Conservation (phyloP, 2,329 filamentous ascomycete species). For the Fusarium coffeatum region DNA sequence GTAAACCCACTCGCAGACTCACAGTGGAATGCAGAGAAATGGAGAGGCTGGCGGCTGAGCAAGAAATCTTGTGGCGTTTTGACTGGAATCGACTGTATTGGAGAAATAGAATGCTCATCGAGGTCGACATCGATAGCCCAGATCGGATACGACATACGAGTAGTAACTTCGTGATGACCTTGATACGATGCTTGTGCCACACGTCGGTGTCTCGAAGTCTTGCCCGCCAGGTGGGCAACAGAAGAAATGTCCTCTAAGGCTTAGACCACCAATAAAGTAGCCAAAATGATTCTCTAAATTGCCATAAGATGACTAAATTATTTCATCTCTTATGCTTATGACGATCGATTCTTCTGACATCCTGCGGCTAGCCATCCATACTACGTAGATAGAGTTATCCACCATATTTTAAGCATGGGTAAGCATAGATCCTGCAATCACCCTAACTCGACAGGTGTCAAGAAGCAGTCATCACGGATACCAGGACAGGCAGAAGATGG, state of each 20-base stretch:
- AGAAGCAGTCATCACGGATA: constrained; percentile 1
- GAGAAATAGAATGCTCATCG: not conserved
- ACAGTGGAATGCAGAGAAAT: not conserved
- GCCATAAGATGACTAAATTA: too few relatives aligned
- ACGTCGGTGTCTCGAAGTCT: not conserved
- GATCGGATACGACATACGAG: not conserved
- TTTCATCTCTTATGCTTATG: too few relatives aligned
- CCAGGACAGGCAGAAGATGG: not conserved
- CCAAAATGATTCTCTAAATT: too few relatives aligned
- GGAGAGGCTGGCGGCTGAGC: constrained; percentile 4
- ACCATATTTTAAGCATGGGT: constrained; percentile 10
- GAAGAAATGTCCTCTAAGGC: too few relatives aligned
- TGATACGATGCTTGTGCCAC: not conserved
- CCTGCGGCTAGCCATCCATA: not conserved
- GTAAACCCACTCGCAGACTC: not conserved
- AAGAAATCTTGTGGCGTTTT: not conserved
- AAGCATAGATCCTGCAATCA: constrained; percentile 7
- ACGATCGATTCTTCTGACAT: too few relatives aligned
- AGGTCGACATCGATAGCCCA: not conserved
- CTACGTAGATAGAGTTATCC: not conserved
- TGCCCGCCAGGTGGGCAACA: not conserved
- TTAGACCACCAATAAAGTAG: too few relatives aligned
- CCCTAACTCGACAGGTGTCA: constrained; percentile 1
- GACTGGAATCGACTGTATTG: not conserved
- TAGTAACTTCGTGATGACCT: not conserved